Evolutionary conservation across 306 rosid species (phyloP), one percentile per base, ranked within the genome.

Genomic region (Argentina anserina): DNA sequence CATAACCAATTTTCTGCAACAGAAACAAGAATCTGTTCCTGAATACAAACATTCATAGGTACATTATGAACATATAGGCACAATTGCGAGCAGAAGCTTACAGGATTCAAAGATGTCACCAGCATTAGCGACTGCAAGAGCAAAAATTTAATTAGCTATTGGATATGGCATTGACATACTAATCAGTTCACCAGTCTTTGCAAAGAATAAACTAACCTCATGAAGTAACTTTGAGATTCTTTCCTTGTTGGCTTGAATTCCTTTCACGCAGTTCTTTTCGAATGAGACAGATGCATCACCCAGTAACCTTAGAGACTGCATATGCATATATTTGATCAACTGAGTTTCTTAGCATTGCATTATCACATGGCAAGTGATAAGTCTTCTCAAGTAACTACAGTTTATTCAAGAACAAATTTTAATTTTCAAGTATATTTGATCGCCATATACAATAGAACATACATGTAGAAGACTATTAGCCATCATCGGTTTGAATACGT

Each of bases 1-100:
- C 99, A 81, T 95, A 95, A 67, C 99, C 99, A 59, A 95, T 95
- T 95, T 95, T 91, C 99, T 95, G 93, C 60, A 83, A 68, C 34
- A 53, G 31, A 71, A 37, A 45, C 74, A 77, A 23, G 36, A 34
- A 41, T 18, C 69, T 18, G 68, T 67, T 39, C 39, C 61, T 70
- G 70, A 61, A 31, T 72, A 23, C 46, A 79, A 60, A 71, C 26
- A 12, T 28, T 43, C 55, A 39, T 0, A 9, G 21, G 9, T 55
- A 68, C 46, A 41, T n/a, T 17, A 55, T 34, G 53, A 52, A 59
- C 45, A 67, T 5, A 23, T 17, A 28, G 29, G 5, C 13, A 69
- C 70, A 45, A 43, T 5, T 12, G 40, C 15, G n/a, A 36, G 78
- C 39, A 66, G 65, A 63, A 72, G 83, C 97, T 90, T 86, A 95